A percentile compares a stretch with the other conserved stretches of the same genome.
Conservation (phyloP, 2,329 filamentous ascomycete genomes). For the Sporothrix pallida region DNA sequence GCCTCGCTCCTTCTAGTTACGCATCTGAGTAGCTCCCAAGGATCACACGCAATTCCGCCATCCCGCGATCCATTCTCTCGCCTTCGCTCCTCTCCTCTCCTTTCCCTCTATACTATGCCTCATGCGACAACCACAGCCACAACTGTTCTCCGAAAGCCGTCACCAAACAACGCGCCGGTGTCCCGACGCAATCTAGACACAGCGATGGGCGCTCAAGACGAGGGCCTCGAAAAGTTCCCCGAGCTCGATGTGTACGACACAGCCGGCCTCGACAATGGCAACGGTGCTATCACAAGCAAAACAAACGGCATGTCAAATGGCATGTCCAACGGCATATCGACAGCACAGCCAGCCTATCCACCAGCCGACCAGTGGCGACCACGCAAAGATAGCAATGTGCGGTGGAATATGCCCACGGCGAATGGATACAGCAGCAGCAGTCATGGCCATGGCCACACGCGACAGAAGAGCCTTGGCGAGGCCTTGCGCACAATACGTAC, state of each 20-base stretch:
- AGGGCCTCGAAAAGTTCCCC: conserved; percentile 62
- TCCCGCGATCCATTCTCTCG: background rate
- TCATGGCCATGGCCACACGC: conserved; percentile 58
- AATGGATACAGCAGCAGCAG: conserved; percentile 35
- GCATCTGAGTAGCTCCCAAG: too few relatives aligned
- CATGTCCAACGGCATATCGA: conserved; percentile 42
- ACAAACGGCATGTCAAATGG: conserved; percentile 45
- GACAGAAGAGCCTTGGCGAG: conserved; percentile 87
- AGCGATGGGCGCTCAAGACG: conserved; percentile 36
- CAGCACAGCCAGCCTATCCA: conserved; percentile 36
- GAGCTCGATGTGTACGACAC: conserved; percentile 53
- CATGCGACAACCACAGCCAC: conserved; percentile 33
- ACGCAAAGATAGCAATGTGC: conserved; percentile 54
- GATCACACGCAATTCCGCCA: background rate
- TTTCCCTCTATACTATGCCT: conserved; percentile 33
- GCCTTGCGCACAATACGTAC: conserved; percentile 83
- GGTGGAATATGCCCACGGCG: conserved; percentile 41
- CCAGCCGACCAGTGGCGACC: conserved; percentile 62
- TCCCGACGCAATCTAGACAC: conserved; percentile 14
- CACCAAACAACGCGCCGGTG: conserved; percentile 24
- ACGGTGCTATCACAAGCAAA: conserved; percentile 39
- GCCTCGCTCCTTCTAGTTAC: conserved; percentile 28
- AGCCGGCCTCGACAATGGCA: conserved; percentile 36
- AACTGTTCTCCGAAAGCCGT: conserved; percentile 28
- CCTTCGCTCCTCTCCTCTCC: conserved; percentile 7